A percentile compares a stretch with the other conserved stretches of the same genome.
phyloP scores from a whole-genome alignment of 2,329 filamentous ascomycete genomes.

The Geoglossum cookeanum region DNA sequence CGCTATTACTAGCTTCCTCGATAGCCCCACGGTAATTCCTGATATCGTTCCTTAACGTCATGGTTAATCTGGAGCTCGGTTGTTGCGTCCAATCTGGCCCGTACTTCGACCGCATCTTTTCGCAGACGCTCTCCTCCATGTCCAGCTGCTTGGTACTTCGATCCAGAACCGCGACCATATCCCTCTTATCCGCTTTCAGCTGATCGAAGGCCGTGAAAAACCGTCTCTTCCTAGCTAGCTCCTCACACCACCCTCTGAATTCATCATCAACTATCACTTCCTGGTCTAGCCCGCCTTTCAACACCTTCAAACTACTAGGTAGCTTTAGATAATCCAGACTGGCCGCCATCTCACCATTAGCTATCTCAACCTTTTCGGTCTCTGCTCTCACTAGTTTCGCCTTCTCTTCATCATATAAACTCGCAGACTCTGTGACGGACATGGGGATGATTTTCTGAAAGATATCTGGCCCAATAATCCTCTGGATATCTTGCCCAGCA shows the following conservation, averaged over 20 bases:
- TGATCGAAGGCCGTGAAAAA: constrained; percentile 64
- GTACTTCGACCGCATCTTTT: constrained; percentile 98
- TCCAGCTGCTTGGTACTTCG: constrained; percentile 74
- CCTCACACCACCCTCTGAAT: constrained; percentile 84
- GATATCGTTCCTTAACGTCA: constrained; percentile 72
- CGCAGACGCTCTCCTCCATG: constrained; percentile 93
- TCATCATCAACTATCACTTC: constrained; percentile 77
- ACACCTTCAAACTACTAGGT: constrained; percentile 69
- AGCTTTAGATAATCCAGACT: constrained; percentile 86
- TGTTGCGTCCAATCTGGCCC: constrained; percentile 93
- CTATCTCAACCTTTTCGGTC: constrained; percentile 78
- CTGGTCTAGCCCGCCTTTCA: constrained; percentile 85
- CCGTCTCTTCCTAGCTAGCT: constrained; percentile 69
- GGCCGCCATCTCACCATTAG: constrained; percentile 88
- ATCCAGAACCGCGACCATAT: constrained; percentile 54
- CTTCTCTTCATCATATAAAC: constrained; percentile 95
- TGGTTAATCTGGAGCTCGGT: constrained; percentile 74
- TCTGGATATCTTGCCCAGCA: constrained; percentile 88
- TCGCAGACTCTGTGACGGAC: constrained; percentile 89
- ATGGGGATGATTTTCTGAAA: constrained; percentile 95
- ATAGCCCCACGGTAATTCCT: constrained; percentile 74
- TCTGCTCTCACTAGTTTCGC: constrained; percentile 88
- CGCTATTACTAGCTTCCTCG: constrained; percentile 74
- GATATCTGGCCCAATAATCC: constrained; percentile 90
- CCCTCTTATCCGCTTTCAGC: constrained; percentile 57